Evolutionary conservation across 1,139 yeast genomes (phyloP), one percentile per base, ranked within the genome.

Genomic region (Suhomyces atakaporum): DNA sequence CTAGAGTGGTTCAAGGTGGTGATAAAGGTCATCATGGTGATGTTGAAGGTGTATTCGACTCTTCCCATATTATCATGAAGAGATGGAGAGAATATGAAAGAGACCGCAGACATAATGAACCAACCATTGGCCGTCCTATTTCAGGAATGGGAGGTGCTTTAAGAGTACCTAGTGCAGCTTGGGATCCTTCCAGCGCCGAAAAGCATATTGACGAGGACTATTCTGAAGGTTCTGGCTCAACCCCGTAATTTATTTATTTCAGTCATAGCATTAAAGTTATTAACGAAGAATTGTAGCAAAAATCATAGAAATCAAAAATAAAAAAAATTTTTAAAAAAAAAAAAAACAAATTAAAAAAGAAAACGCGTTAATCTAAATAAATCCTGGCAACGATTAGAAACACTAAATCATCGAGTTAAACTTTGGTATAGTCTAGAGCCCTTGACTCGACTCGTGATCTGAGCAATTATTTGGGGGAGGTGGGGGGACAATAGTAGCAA

Each of bases 11-110:
- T 40, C 79, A 79, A 13, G 95, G 92, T 29, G 95, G 92, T 27
- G 79, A 72, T 44, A 74, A 73, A 46, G 85, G 80, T 23, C 73
- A 63, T 4, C 95, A 87, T 57, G 89, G 80, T 39, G 69, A 59
- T 11, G 69, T 48, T 7, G 87, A 77, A 35, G 97, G 97, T 48
- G 84, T 81, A 44, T 92, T 92, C 58, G 97, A 92, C 58, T 85
- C 95, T 13, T 79, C 94, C 3, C 80, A 79, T 55, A 90, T 92
- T 56, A 76, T 77, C 39, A 89, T 90, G 94, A 86, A 84, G 70
- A 75, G 94, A 46, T 92, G 97, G 97, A 78, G 88, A 59, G 97
- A 90, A 47, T 89, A 81, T 66, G 97, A 90, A 62, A 72, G 87
- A 49, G 92, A 84, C 32, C 58, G 81, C 31, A 61, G 68, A 42